Evolutionary conservation across 176 grass and related monocot species (phyloP).

Genomic region (Microstegium vimineum): DNA sequence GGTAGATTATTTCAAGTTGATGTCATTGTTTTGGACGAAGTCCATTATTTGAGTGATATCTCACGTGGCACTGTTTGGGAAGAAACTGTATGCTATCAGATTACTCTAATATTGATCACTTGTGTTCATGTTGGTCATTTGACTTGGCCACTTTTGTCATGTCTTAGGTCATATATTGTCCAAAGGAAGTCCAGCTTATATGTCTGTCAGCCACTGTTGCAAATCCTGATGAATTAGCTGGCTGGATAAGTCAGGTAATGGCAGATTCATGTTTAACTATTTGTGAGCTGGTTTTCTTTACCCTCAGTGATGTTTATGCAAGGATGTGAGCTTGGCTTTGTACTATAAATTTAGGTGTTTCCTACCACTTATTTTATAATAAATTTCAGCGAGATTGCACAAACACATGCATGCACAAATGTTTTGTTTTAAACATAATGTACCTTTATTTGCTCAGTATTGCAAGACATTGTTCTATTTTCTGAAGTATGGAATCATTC

Average conservation of each 20-base stretch:
- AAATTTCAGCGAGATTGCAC: not conserved
- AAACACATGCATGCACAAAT: slow-evolving; percentile 10
- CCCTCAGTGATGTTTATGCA: not conserved
- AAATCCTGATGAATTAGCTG: slow-evolving; percentile 97
- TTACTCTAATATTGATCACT: slow-evolving; percentile 8
- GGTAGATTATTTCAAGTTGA: slow-evolving; percentile 95
- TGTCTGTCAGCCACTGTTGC: slow-evolving; percentile 95
- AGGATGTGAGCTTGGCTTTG: slow-evolving; percentile 8
- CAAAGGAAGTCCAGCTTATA: slow-evolving; percentile 96
- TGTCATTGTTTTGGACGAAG: slow-evolving; percentile 98
- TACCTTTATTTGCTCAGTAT: slow-evolving; percentile 14
- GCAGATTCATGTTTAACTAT: slow-evolving; percentile 11
- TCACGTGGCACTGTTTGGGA: slow-evolving; percentile 99
- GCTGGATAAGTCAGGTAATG: slow-evolving; percentile 94
- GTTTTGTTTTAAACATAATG: slow-evolving; percentile 6
- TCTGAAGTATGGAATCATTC: slow-evolving; percentile 22
- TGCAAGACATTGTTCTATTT: not conserved
- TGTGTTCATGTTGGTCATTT: slow-evolving; percentile 25
- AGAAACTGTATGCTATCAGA: slow-evolving; percentile 79
- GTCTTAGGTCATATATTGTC: slow-evolving; percentile 97
- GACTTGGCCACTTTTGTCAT: slow-evolving; percentile 17
- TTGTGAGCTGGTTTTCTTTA: slow-evolving; percentile 17
- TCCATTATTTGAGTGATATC: slow-evolving; percentile 97
- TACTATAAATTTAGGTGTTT: not conserved
- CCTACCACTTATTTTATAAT: not conserved